Percentiles rank a stretch among this genome's conserved stretches.
Conservation (phyloP, 805 yeast genomes). For the Nakazawaea populi region DNA sequence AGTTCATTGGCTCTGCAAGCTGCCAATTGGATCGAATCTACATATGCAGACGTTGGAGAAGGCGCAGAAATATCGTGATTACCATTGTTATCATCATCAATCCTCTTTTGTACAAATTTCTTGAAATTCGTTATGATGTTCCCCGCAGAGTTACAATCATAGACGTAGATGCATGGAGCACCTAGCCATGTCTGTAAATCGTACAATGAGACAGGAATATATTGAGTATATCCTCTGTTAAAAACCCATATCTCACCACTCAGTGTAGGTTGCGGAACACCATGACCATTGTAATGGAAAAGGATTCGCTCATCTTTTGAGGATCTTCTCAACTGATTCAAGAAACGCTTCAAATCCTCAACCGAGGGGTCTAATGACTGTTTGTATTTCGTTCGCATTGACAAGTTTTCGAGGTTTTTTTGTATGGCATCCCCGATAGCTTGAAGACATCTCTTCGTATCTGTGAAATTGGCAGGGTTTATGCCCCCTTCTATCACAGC, state of each 20-base stretch:
- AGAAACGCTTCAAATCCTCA: conserved; percentile 89
- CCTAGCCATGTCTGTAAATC: conserved; percentile 97
- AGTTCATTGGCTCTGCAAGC: conserved; percentile 86
- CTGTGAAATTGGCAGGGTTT: conserved; percentile 77
- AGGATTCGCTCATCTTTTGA: conserved; percentile 91
- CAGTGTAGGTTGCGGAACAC: conserved; percentile 95
- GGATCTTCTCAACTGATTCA: conserved; percentile 80
- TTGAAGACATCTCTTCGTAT: conserved; percentile 86
- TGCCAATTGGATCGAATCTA: conserved; percentile 88
- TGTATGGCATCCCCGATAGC: conserved; percentile 86
- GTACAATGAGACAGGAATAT: conserved; percentile 91
- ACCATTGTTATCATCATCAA: conserved; percentile 75
- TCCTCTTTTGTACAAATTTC: conserved; percentile 82
- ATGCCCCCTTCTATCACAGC: conserved; percentile 92
- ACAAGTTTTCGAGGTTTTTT: conserved; percentile 81
- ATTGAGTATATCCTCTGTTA: conserved; percentile 94
- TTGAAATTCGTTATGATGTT: conserved; percentile 86
- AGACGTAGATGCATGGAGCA: conserved; percentile 93
- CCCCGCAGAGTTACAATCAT: conserved; percentile 93
- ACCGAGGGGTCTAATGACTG: conserved; percentile 92
- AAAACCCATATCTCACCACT: conserved; percentile 98
- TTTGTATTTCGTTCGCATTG: conserved; percentile 83
- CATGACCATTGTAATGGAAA: conserved; percentile 97
- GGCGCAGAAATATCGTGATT: conserved; percentile 48
- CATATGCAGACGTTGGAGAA: conserved; percentile 62